Percentiles rank a stretch among this genome's conserved stretches.
Evolutionary conservation across 176 grass and related monocot genomes (phyloP).

Genomic region (Hyparrhenia diplandra): DNA sequence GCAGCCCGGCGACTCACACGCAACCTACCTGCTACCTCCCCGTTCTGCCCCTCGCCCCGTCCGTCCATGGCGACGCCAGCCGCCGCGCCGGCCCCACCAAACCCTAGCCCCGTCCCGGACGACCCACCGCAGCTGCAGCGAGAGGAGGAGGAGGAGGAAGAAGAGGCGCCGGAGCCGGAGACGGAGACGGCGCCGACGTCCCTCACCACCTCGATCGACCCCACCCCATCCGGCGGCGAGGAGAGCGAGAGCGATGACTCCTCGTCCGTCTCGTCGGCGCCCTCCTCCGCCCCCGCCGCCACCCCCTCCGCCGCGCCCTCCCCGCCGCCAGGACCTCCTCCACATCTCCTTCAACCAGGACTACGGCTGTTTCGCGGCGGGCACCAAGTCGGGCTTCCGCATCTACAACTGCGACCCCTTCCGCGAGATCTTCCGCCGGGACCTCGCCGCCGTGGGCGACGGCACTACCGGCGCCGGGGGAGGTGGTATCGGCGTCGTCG

Average conservation of each 20-base stretch:
- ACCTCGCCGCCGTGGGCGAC: slow-evolving; percentile 41
- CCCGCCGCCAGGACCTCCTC: slow-evolving; percentile 48
- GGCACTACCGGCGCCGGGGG: slow-evolving; percentile 29
- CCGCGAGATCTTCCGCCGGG: slow-evolving; percentile 92
- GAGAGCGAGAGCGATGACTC: slow-evolving; percentile 9
- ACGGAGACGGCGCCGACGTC: background rate
- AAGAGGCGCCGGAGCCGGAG: background rate
- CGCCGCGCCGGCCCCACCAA: slow-evolving; percentile 20
- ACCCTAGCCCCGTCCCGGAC: slow-evolving; percentile 36
- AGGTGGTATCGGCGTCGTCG: slow-evolving; percentile 60
- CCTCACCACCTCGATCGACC: slow-evolving; percentile 27
- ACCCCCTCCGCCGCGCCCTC: background rate
- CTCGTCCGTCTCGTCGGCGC: background rate
- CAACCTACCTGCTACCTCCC: background rate
- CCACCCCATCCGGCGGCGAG: slow-evolving; percentile 42
- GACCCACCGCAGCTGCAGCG: background rate
- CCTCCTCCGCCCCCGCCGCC: background rate
- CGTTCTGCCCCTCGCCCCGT: slow-evolving; percentile 2
- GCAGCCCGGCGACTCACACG: background rate
- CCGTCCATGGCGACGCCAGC: slow-evolving; percentile 27
- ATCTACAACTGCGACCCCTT: slow-evolving; percentile 99
- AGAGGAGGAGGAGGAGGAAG: background rate
- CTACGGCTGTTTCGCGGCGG: slow-evolving; percentile 90
- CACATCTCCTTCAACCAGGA: slow-evolving; percentile 99
- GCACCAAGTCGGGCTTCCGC: slow-evolving; percentile 81